These are phyloP conservation scores for Hygrocybe punicea DNA, from an alignment of 768 basidiomycete genomes.

Conservation along the genomic window DNA sequence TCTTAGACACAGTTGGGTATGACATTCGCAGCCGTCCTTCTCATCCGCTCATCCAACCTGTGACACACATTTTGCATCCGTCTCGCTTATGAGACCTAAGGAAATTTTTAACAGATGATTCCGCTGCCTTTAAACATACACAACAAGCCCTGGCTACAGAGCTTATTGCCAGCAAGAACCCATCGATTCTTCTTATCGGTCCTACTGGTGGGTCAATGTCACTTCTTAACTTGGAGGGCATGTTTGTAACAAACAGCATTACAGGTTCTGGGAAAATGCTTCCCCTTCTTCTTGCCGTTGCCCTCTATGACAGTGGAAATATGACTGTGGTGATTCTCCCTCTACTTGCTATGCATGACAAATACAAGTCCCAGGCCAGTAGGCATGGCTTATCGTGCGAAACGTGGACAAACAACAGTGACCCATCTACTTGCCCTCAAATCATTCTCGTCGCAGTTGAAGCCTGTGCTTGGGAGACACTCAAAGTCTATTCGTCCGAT, in stretches of 20 bases:
- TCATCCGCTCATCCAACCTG: neutral
- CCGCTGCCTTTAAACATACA: neutral
- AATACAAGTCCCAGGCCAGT: conserved; percentile 5
- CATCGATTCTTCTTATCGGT: neutral
- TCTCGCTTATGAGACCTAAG: neutral
- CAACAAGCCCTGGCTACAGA: conserved; percentile 2
- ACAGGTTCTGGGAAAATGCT: conserved; percentile 15
- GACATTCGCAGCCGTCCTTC: too few relatives aligned
- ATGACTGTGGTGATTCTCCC: conserved; percentile 16
- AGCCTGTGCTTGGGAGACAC: neutral
- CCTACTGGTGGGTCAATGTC: conserved; percentile 3
- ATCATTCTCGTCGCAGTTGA: conserved; percentile 3
- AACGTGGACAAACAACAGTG: conserved; percentile 2
- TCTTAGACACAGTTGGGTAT: neutral
- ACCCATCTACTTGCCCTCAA: neutral
- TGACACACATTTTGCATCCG: neutral
- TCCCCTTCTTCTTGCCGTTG: conserved; percentile 9
- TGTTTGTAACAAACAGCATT: conserved; percentile 5
- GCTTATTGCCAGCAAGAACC: neutral
- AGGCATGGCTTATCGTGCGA: neutral
- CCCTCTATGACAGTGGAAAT: conserved; percentile 10
- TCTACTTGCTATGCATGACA: conserved; percentile 15
- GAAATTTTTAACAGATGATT: neutral
- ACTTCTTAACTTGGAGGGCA: too few relatives aligned
- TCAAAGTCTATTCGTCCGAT: neutral